Percentiles rank a stretch among this genome's conserved stretches.
Conservation (phyloP, 2,329 filamentous ascomycete genomes). For the Malbranchea cinnamomea region DNA sequence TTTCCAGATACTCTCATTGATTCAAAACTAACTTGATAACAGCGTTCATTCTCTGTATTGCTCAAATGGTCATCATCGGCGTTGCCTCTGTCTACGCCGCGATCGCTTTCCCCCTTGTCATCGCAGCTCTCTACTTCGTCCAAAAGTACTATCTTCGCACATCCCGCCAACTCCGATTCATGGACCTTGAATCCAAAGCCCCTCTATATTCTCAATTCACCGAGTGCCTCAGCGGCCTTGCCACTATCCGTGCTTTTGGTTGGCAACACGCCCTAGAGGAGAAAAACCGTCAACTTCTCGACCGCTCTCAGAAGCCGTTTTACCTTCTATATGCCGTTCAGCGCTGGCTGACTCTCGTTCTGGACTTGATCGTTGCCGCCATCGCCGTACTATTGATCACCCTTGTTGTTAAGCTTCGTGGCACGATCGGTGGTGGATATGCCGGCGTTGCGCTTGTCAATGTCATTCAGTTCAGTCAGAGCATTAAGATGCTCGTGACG, state of each 20-base stretch:
- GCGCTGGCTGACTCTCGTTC: constrained; percentile 36
- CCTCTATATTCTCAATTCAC: constrained; percentile 44
- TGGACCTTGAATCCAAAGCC: constrained; percentile 48
- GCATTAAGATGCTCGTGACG: constrained; percentile 32
- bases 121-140: constrained; percentile 24
- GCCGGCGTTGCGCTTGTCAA: constrained; percentile 40
- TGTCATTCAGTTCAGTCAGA: constrained; percentile 38
- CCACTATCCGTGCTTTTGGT: constrained; percentile 42
- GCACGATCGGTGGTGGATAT: constrained; percentile 32
- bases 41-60: constrained; percentile 22
- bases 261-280: constrained; percentile 34
- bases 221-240: constrained; percentile 40
- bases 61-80: constrained; percentile 21
- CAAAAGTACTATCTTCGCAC: constrained; percentile 45
- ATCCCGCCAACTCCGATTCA: constrained; percentile 42
- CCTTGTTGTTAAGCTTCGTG: constrained; percentile 32
- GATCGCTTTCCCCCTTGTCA: constrained; percentile 24
- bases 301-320: constrained; percentile 40
- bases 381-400: constrained; percentile 36
- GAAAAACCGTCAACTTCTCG: constrained; percentile 34
- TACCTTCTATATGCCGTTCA: constrained; percentile 45
- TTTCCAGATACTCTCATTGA: neutral
- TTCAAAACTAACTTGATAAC: constrained; percentile 19
- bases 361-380: constrained; percentile 36
- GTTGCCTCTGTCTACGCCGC: constrained; percentile 26